phyloP scores from a whole-genome alignment of 257 asterid genomes.

The Cinchona pubescens region DNA sequence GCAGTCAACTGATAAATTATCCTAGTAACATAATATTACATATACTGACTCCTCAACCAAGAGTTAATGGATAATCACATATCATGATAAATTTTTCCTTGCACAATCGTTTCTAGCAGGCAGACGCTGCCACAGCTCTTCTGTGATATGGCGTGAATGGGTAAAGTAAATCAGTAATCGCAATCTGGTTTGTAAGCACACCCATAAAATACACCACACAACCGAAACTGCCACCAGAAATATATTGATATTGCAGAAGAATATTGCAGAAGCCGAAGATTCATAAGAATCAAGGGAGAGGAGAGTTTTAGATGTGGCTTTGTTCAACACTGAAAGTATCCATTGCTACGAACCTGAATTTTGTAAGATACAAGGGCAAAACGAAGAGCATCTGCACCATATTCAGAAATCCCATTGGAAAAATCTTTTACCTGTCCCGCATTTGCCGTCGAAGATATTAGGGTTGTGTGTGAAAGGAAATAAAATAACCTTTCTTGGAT shows the following conservation, averaged over 20 bases:
- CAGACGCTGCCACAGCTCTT: constrained; percentile 99
- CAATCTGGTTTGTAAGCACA: constrained; percentile 80
- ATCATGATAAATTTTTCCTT: constrained; percentile 80
- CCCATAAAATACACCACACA: constrained; percentile 95
- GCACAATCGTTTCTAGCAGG: constrained; percentile 50
- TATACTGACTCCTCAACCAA: constrained; percentile 38
- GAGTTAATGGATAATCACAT: constrained; percentile 70
- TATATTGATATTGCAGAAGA: constrained; percentile 78
- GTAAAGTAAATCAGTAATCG: constrained; percentile 81
- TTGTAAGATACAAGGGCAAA: constrained; percentile 93
- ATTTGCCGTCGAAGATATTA: too few species aligned
- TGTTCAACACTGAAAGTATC: constrained; percentile 84
- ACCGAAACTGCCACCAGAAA: constrained; percentile 90
- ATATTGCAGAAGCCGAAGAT: constrained; percentile 93
- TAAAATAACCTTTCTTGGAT: too few species aligned
- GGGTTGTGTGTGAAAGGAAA: too few species aligned
- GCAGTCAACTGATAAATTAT: neutral
- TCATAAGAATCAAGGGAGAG: constrained; percentile 63
- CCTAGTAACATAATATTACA: neutral
- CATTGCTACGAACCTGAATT: constrained; percentile 79
- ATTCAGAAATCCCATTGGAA: constrained; percentile 89
- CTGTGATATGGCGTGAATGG: constrained; percentile 95
- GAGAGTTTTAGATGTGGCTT: constrained; percentile 75
- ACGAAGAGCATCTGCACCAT: constrained; percentile 97
- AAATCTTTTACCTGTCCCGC: constrained; percentile 91